A percentile compares a stretch with the other conserved stretches of the same genome.
These are phyloP conservation scores for Metschnikowia bowlesiae DNA, from an alignment of 805 yeast genomes.

Conservation along the genomic window DNA sequence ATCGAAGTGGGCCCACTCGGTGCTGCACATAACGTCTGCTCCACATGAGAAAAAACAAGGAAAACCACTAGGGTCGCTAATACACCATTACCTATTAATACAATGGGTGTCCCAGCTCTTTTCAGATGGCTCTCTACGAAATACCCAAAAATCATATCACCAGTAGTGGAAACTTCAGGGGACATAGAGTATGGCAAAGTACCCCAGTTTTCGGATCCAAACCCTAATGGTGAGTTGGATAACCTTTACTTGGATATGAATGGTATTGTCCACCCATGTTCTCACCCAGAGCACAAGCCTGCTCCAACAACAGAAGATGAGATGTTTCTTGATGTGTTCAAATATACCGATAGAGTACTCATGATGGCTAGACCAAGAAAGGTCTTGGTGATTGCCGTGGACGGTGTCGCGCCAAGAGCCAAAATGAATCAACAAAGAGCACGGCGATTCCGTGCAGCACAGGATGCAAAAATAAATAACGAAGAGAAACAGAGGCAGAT, in stretches of 20 bases:
- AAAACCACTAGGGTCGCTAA: neutral
- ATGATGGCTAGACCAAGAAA: conserved; percentile 95
- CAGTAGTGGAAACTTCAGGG: conserved; percentile 72
- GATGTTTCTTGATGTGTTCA: conserved; percentile 90
- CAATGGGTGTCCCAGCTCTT: conserved; percentile 96
- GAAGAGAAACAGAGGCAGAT: conserved; percentile 62
- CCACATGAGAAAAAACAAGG: conserved; percentile 1
- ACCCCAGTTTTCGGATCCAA: conserved; percentile 60
- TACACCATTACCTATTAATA: neutral
- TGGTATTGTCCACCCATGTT: conserved; percentile 98
- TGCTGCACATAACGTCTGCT: neutral
- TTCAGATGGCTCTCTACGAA: conserved; percentile 93
- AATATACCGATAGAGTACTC: conserved; percentile 86
- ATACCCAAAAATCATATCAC: conserved; percentile 90
- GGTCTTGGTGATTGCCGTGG: conserved; percentile 90
- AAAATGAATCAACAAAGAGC: conserved; percentile 97
- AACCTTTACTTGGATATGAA: conserved; percentile 95
- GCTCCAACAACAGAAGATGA: conserved; percentile 96
- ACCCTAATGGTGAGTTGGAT: conserved; percentile 95
- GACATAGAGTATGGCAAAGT: conserved; percentile 34
- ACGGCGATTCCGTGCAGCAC: conserved; percentile 87
- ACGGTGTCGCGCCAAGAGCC: conserved; percentile 98
- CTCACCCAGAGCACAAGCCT: conserved; percentile 95
- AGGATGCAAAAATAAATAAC: conserved; percentile 77
- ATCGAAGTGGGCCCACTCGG: neutral